Evolutionary conservation across 1,139 yeast genomes (phyloP), one percentile per base, ranked within the genome.

Genomic region (Yarrowia galli): DNA sequence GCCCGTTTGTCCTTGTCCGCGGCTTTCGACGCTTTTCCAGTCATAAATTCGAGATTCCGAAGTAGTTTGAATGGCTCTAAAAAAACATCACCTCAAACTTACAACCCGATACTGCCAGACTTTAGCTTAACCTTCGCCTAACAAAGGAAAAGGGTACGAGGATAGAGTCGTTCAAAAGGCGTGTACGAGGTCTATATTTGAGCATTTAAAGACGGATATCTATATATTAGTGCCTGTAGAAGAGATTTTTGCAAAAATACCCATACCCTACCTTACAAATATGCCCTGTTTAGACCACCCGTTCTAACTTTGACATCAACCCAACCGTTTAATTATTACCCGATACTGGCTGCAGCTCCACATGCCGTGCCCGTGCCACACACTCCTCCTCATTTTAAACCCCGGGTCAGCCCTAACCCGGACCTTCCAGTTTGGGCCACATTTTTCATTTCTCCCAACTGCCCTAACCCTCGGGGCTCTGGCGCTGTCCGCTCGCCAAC

Each of bases 1-100:
- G 66, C 66, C 15, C 66, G 54, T 15, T 61, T 61, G 35, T 61
- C 66, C 36, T 58, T 58, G 10, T 58, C 64, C 18, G 46, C 61
- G 61, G 48, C 38, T 38, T 53, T 53, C 18, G 56, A 32, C 56
- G 40, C 40, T 38, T 53, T 53, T 36, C 22, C 60, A 2, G 35
- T 22, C 60, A 53, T 53, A n/a, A 22, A 53, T n/a, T n/a, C 23
- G 16, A 10, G 18, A 2, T 20, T 18, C 12, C n/a, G 5, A 10
- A 4, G 53, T 25, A 1, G 13, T 48, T 15, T 23, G 20, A 13
- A 16, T 1, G 16, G 7, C 15, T 16, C 2, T 1, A 20, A 51
- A 51, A 32, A 32, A 25, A 16, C 1, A 13, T 6, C 15, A 20
- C 10, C 18, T 10, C 28, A 48, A 28, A 28, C 16, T 6, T 10